phyloP scores from a whole-genome alignment of 163 green algal genomes.

The Prototheca stagnorum region DNA sequence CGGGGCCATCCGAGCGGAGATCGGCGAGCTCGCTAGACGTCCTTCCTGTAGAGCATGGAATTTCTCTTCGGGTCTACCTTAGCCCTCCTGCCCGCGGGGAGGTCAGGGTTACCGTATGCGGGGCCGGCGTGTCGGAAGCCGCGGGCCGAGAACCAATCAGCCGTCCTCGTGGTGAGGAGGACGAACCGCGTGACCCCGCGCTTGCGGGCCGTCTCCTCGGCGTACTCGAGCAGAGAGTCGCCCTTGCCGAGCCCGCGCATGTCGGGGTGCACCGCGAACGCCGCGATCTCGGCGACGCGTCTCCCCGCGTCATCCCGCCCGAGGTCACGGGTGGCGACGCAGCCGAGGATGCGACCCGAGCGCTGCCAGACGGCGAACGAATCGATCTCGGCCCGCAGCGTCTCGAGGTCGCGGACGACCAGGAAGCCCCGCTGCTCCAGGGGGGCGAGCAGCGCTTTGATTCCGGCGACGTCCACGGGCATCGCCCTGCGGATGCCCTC shows the following conservation, averaged over 20 bases:
- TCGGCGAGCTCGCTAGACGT: slow-evolving; percentile 1
- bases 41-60: slow-evolving; percentile 23
- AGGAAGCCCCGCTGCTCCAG: slow-evolving; percentile 56
- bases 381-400: slow-evolving; percentile 11
- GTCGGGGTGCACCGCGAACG: slow-evolving; percentile 75
- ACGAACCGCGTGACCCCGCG: slow-evolving; percentile 14
- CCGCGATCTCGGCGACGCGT: slow-evolving; percentile 66
- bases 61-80: slow-evolving; percentile 16
- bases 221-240: slow-evolving; percentile 84
- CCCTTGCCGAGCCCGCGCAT: slow-evolving; percentile 72
- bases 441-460: slow-evolving; percentile 56
- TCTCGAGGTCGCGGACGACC: slow-evolving; percentile 28
- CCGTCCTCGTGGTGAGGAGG: slow-evolving; percentile 24
- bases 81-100: slow-evolving; percentile 10
- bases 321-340: slow-evolving; percentile 57
- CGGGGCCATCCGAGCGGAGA: slow-evolving; percentile 5
- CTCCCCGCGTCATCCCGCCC: no score
- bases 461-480: slow-evolving; percentile 6
- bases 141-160: slow-evolving; percentile 28
- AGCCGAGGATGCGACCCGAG: slow-evolving; percentile 63
- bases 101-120: slow-evolving; percentile 7
- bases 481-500: slow-evolving; percentile 59
- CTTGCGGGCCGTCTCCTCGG: slow-evolving; percentile 43
- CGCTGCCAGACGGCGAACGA: slow-evolving; percentile 73
- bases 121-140: slow-evolving; percentile 13